A percentile compares a stretch with the other conserved stretches of the same genome.
phyloP scores from a whole-genome alignment of 768 basidiomycete species.

The Boletellus sp. region DNA sequence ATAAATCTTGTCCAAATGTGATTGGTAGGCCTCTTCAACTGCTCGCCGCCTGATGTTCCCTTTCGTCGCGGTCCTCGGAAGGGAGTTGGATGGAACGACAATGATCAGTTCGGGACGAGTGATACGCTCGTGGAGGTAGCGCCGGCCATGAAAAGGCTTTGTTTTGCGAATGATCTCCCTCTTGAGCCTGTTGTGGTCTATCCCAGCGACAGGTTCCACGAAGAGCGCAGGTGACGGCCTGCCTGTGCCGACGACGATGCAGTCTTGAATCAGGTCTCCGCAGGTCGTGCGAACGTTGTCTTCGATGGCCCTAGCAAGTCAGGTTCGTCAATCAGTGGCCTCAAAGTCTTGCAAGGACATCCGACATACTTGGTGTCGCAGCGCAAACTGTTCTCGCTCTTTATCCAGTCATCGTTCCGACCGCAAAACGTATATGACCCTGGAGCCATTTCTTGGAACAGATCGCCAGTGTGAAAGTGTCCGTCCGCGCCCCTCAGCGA shows the following conservation, averaged over 20 bases:
- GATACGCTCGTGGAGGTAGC: constrained; percentile 80
- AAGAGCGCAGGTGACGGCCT: constrained; percentile 76
- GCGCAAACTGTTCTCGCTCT: constrained; percentile 71
- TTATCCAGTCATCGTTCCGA: constrained; percentile 84
- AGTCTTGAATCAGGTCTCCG: constrained; percentile 60
- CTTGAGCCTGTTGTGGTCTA: constrained; percentile 57
- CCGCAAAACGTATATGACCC: constrained; percentile 65
- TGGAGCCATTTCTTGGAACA: constrained; percentile 62
- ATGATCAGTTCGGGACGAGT: constrained; percentile 60
- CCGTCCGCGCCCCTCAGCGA: constrained; percentile 61
- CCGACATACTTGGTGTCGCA: constrained; percentile 65
- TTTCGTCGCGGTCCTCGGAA: constrained; percentile 77
- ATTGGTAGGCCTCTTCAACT: constrained; percentile 63
- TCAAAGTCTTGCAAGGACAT: neutral
- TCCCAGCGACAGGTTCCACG: constrained; percentile 56
- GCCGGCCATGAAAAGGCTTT: constrained; percentile 65
- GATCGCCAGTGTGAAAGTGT: constrained; percentile 76
- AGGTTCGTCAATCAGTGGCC: constrained; percentile 5
- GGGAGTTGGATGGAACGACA: constrained; percentile 58
- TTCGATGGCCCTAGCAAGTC: constrained; percentile 57
- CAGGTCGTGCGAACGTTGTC: constrained; percentile 70
- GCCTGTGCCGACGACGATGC: constrained; percentile 73
- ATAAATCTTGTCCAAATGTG: constrained; percentile 58
- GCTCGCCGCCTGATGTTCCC: constrained; percentile 77
- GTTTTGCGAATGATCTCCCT: constrained; percentile 71